These are phyloP conservation scores for Jamesozyma rosinii DNA, from an alignment of 805 yeast species.

Conservation along the genomic window DNA sequence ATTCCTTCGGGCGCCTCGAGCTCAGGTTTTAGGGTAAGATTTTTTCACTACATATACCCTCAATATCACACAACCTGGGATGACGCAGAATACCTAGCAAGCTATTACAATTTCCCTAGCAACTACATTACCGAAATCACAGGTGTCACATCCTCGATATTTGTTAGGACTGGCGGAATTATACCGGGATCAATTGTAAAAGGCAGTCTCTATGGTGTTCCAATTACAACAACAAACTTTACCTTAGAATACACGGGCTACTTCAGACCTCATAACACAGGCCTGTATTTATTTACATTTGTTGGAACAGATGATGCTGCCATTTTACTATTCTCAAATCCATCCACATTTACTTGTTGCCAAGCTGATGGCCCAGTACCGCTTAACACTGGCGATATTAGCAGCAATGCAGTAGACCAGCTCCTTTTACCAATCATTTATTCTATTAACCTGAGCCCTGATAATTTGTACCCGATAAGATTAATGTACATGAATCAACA, in stretches of 20 bases:
- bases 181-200: no score
- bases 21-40: background rate
- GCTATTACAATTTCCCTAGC: background rate
- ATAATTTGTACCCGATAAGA: background rate
- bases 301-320: background rate
- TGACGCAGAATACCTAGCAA: background rate
- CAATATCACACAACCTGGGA: background rate
- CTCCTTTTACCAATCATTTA: background rate
- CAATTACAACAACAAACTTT: background rate
- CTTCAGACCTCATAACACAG: background rate
- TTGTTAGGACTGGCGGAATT: no score
- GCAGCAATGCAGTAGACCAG: background rate
- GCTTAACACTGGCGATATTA: background rate
- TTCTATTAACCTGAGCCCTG: no score
- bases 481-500: background rate
- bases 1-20: background rate
- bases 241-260: background rate
- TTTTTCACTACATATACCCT: background rate
- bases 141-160: no score
- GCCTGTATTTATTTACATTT: background rate
- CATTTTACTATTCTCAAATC: background rate
- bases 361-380: background rate
- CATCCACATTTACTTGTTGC: background rate
- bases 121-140: background rate
- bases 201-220: background rate